phyloP scores from a whole-genome alignment of 345 rosid species.

The Rhodomyrtus tomentosa region DNA sequence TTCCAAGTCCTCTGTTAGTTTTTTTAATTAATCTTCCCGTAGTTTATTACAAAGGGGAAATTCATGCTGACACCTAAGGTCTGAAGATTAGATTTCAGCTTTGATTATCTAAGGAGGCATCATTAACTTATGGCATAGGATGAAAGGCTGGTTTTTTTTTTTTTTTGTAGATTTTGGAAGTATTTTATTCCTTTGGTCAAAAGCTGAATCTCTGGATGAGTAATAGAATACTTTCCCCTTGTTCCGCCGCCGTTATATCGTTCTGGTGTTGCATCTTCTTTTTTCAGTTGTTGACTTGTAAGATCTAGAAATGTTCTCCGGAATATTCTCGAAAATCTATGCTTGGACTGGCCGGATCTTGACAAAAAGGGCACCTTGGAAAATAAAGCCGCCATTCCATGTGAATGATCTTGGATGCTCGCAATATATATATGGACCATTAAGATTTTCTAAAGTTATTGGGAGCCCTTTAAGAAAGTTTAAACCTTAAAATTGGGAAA shows the following conservation, averaged over 20 bases:
- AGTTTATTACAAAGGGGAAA: neutral
- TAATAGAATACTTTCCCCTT: neutral
- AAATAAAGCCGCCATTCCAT: neutral
- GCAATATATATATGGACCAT: neutral
- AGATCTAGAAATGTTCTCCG: neutral
- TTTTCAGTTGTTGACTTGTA: neutral
- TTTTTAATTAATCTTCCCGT: neutral
- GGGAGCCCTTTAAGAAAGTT: neutral
- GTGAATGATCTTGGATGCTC: neutral
- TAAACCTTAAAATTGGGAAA: neutral
- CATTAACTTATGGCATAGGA: neutral
- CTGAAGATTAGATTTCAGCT: neutral
- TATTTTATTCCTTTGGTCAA: neutral
- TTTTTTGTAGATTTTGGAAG: neutral
- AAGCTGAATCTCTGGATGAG: neutral
- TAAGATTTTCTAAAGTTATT: neutral
- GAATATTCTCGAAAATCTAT: neutral
- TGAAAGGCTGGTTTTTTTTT: neutral
- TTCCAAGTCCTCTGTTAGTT: neutral
- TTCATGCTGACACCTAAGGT: neutral
- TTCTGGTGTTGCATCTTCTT: neutral
- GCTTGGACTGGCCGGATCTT: neutral
- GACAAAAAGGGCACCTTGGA: neutral
- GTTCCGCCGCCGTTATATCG: neutral
- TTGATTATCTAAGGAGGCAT: neutral